Base-by-base conservation (phyloP, 2,329 filamentous ascomycete genomes). In the Berkeleyomyces basicola region DNA sequence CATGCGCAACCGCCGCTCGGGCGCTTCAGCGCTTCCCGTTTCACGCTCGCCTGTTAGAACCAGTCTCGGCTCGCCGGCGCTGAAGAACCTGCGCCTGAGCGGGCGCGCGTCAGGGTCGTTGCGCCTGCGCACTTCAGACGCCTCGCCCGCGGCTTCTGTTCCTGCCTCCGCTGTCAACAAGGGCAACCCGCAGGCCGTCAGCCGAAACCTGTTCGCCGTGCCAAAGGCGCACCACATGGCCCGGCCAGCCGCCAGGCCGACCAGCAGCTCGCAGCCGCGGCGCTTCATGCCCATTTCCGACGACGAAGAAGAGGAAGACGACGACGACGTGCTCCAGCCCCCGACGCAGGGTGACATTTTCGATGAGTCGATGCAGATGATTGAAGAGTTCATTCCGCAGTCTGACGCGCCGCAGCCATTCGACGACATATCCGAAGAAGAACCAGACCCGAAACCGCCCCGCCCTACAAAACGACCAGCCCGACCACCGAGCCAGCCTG, bases 1-100 rank as follows among this genome's bases (percentile, higher is more conserved):
- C 40, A 75, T 82, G 60, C 79, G 76, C 67, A 76, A 71, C 68
- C 82, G 71, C 74, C 78, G 73, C 72, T 77, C 68, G 74, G 74
- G 70, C 72, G 78, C 77, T 57, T 71, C 74, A 16, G 74, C 81
- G 67, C 53, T 78, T 7, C 77, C 78, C 47, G 76, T 75, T 60
- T 74, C 74, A 55, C 72, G 75, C 63, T 87, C 85, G 2, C 86
- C 86, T 0, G 76, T 80, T 62, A 87, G 86, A 71, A 85, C 84
- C 3, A 74, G 78, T 42, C 76, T 83, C 36, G 74, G 76, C 10
- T 82, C 80, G 1, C 85, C 85, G 0, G 83, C 85, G 36, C 78
- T 82, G 65, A 78, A 79, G 63, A 83, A 82, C 67, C 82, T 80
- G 3, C 79, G 79, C 58, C 71, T 85, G 10, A 44, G 44, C 61